These are phyloP conservation scores for Austroboletus rostrupii DNA, from an alignment of 1,284 basidiomycete genomes.

Conservation along the genomic window DNA sequence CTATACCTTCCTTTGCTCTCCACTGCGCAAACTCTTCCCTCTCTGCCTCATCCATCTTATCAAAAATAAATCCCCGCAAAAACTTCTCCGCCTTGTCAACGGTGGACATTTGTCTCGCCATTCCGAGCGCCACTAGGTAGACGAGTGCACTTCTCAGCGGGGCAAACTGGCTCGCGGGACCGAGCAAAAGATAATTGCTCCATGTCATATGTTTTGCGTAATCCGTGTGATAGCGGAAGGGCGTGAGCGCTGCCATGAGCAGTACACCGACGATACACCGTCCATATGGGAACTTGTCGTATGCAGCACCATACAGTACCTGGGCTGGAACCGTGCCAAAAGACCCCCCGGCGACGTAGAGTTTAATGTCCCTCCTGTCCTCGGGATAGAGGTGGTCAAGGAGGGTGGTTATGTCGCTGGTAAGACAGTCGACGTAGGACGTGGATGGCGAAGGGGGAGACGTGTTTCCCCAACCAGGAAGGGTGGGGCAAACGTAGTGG, in stretches of 20 bases:
- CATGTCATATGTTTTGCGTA: slow-evolving; percentile 44
- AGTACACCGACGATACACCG: slow-evolving; percentile 43
- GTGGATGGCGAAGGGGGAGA: slow-evolving; percentile 36
- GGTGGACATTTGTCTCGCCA: slow-evolving; percentile 37
- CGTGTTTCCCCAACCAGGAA: slow-evolving; percentile 54
- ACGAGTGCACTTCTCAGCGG: slow-evolving; percentile 37
- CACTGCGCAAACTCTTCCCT: slow-evolving; percentile 37
- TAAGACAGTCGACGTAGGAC: slow-evolving; percentile 42
- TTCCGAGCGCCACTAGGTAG: slow-evolving; percentile 29
- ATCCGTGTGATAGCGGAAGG: slow-evolving; percentile 42
- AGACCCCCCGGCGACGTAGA: slow-evolving; percentile 51
- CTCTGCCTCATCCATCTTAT: slow-evolving; percentile 42
- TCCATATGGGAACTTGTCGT: slow-evolving; percentile 48
- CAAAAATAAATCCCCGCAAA: slow-evolving; percentile 36
- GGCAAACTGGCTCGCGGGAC: slow-evolving; percentile 40
- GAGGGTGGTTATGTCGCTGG: slow-evolving; percentile 43
- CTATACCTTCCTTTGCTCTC: slow-evolving; percentile 37
- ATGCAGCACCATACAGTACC: slow-evolving; percentile 51
- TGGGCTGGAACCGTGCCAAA: slow-evolving; percentile 54
- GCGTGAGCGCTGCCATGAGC: slow-evolving; percentile 44
- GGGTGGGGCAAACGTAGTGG: slow-evolving; percentile 47
- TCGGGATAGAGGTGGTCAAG: slow-evolving; percentile 49
- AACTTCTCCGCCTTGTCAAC: slow-evolving; percentile 40
- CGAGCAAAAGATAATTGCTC: slow-evolving; percentile 43
- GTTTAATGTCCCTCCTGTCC: slow-evolving; percentile 33